Percentiles rank a stretch among this genome's conserved stretches.
These are phyloP conservation scores for Apodospora peruviana DNA, from an alignment of 495 filamentous ascomycete species.

Conservation along the genomic window DNA sequence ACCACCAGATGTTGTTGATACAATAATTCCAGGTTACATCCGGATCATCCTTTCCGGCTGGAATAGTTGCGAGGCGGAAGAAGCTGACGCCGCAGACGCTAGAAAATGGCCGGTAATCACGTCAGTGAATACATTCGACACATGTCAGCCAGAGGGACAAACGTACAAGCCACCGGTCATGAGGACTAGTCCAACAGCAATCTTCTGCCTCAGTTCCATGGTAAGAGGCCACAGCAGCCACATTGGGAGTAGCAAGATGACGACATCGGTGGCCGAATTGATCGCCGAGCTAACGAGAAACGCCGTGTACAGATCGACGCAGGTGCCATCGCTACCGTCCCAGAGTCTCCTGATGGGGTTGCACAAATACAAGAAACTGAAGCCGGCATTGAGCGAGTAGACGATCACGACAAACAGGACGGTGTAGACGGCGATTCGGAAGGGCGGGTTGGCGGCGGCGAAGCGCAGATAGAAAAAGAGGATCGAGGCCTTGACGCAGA, in stretches of 20 bases:
- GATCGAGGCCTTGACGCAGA: conserved; percentile 27
- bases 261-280: conserved; percentile 16
- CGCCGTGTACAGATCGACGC: conserved; percentile 9
- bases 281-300: conserved; percentile 13
- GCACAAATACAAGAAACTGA: conserved; percentile 20
- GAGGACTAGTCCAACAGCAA: conserved; percentile 16
- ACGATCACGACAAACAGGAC: conserved; percentile 17
- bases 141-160: background rate
- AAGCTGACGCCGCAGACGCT: conserved; percentile 19
- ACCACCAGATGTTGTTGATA: conserved; percentile 24
- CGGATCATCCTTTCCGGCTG: conserved; percentile 1
- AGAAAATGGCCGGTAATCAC: background rate
- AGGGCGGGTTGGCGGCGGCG: conserved; percentile 6
- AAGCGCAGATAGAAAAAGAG: conserved; percentile 27
- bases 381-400: conserved; percentile 14
- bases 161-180: conserved; percentile 27
- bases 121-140: background rate
- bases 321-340: conserved; percentile 18
- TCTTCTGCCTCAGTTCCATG: conserved; percentile 9
- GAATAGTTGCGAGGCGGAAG: conserved; percentile 14
- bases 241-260: conserved; percentile 15
- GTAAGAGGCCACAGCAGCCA: conserved; percentile 16
- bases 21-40: conserved; percentile 19
- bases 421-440: conserved; percentile 17
- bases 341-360: conserved; percentile 18